Evolutionary conservation across 2,329 filamentous ascomycete species (phyloP).

Genomic region (Leptographium wingfieldii): DNA sequence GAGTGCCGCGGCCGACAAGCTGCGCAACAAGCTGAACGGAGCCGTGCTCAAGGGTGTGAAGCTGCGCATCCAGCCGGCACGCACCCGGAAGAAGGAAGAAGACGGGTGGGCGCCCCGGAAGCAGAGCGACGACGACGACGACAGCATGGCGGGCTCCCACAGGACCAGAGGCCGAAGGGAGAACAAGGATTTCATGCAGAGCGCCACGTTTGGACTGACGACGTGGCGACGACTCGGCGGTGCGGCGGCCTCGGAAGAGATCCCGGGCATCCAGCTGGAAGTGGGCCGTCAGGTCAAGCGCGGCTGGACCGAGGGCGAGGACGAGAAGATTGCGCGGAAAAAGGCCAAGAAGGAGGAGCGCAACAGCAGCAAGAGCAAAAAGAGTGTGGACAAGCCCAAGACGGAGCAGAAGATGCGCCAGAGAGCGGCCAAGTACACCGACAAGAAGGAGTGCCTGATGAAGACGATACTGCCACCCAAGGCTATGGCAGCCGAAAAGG

Average conservation of each 20-base stretch:
- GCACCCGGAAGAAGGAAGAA: constrained; percentile 29
- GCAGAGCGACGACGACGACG: constrained; percentile 18
- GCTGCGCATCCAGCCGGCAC: constrained; percentile 69
- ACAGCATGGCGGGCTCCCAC: not conserved
- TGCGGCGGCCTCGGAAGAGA: constrained; percentile 24
- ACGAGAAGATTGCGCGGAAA: constrained; percentile 14
- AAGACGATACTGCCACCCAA: constrained; percentile 57
- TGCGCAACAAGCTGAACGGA: constrained; percentile 85
- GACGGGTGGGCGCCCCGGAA: not conserved
- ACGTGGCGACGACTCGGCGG: constrained; percentile 13
- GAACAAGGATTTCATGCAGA: not conserved
- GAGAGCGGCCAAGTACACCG: constrained; percentile 63
- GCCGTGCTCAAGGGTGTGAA: constrained; percentile 74
- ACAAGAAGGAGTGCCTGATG: constrained; percentile 70
- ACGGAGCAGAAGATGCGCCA: constrained; percentile 26
- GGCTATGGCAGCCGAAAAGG: constrained; percentile 20
- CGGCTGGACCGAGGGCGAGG: constrained; percentile 65
- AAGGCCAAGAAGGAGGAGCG: not conserved
- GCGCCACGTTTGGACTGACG: not conserved
- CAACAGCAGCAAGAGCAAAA: not conserved
- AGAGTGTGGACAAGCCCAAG: not conserved
- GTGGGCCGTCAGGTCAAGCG: constrained; percentile 70
- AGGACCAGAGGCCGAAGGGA: not conserved
- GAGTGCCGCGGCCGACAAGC: constrained; percentile 68
- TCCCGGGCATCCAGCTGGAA: constrained; percentile 58